Evolutionary conservation across 2,329 filamentous ascomycete species (phyloP).

Genomic region (Boeremia exigua): DNA sequence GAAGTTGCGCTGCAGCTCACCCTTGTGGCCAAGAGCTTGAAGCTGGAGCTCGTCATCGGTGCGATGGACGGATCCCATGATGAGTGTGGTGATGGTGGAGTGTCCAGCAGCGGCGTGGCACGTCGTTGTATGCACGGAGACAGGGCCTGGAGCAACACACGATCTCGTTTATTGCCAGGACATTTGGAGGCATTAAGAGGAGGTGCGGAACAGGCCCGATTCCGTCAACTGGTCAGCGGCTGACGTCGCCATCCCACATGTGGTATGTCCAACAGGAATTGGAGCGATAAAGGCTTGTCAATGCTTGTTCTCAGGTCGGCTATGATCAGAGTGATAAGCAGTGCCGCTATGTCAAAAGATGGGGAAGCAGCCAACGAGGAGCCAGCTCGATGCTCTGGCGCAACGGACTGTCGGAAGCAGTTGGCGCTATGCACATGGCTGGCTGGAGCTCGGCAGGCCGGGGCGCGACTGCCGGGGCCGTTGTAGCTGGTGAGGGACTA

Average conservation of each 20-base stretch:
- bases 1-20: constrained; percentile 65
- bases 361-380: constrained; percentile 7
- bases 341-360: constrained; percentile 3
- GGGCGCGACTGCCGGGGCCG: not conserved
- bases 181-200: constrained; percentile 4
- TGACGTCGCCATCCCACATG: constrained; percentile 17
- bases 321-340: constrained; percentile 1
- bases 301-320: constrained; percentile 12
- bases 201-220: constrained; percentile 4
- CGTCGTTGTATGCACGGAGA: not conserved
- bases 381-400: not conserved
- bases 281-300: constrained; percentile 14
- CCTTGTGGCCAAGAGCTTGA: constrained; percentile 60
- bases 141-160: not conserved
- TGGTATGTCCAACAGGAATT: constrained; percentile 15
- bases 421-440: not conserved
- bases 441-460: not conserved
- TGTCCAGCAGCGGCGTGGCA: not conserved
- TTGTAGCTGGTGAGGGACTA: not conserved
- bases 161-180: not conserved
- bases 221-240: not conserved
- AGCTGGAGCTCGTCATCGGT: constrained; percentile 46
- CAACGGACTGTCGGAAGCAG: not conserved
- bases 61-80: constrained; percentile 27
- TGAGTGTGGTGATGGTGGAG: constrained; percentile 10